Base-by-base conservation (phyloP, 2,329 filamentous ascomycete genomes). In the Fusarium ramigenum region DNA sequence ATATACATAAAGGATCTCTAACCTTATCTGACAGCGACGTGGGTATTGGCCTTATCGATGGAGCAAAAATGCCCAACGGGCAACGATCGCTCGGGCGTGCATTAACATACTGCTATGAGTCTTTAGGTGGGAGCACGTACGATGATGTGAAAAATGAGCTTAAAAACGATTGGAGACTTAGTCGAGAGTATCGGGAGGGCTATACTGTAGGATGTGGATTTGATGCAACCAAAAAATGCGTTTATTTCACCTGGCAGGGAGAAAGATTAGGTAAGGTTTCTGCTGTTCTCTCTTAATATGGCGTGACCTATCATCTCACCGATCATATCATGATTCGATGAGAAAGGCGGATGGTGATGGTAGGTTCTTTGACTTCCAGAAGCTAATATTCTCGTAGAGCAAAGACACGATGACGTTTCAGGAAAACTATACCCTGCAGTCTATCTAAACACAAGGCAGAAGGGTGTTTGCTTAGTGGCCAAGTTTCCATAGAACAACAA, bases 271-370 rank as follows among this genome's bases (percentile, higher is more conserved):
- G 42, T 43, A 43, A 23, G n/a, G 1, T 5, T 18, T 43, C n/a
- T 18, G 9, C 15, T 23, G 15, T 23, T n/a, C n/a, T 43, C 9
- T 18, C 4, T 23, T 11, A 23, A 12, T 23, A 5, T 4, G n/a
- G n/a, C 6, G 7, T 23, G 15, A 23, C 9, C 2, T 18, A 43
- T 23, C 2, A 8, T 12, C 15, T 23, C 1, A 23, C 16, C 10
- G 2, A 18, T 18, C 9, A 8, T 7, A 43, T 43, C 9, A 11
- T 12, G 11, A 0, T 43, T 12, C 2, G 23, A 43, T 23, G 15
- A 16, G 6, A 16, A 7, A 7, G 15, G 9, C 4, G 15, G 9
- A 23, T 15, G 40, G 15, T 2, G 5, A 23, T 43, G 11, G 1
- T 11, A 18, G n/a, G 15, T 23, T 23, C 6, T 23, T 23, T 7